These are phyloP conservation scores for Yamadazyma ubonensis DNA, from an alignment of 805 yeast genomes.

Conservation along the genomic window DNA sequence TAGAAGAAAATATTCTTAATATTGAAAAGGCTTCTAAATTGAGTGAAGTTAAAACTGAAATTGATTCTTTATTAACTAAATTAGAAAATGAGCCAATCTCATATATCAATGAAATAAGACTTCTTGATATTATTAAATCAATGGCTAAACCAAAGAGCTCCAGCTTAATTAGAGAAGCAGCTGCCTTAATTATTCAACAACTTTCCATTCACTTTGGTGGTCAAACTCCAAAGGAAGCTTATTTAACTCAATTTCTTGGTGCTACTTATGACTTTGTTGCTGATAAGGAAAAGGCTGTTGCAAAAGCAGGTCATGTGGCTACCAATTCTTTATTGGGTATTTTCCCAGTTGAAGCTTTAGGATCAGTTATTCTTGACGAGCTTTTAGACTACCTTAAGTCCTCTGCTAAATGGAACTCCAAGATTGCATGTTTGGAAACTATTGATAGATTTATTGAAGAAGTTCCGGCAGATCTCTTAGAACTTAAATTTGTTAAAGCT, in stretches of 20 bases:
- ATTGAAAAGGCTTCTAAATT: constrained; percentile 52
- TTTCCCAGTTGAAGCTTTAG: constrained; percentile 75
- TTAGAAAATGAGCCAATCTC: constrained; percentile 45
- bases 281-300: constrained; percentile 85
- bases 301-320: constrained; percentile 82
- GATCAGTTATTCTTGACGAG: constrained; percentile 64
- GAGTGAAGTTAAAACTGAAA: constrained; percentile 55
- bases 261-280: constrained; percentile 69
- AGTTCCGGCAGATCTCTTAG: constrained; percentile 82
- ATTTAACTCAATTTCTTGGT: constrained; percentile 61
- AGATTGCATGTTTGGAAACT: constrained; percentile 71
- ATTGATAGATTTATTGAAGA: constrained; percentile 75
- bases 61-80: constrained; percentile 50
- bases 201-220: constrained; percentile 61
- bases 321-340: constrained; percentile 66
- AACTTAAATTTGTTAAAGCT: constrained; percentile 71
- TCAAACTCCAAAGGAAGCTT: constrained; percentile 71
- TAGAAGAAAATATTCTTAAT: constrained; percentile 54
- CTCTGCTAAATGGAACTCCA: constrained; percentile 92
- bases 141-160: constrained; percentile 74
- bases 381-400: constrained; percentile 65
- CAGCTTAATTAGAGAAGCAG: constrained; percentile 72
- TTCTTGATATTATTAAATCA: constrained; percentile 61
- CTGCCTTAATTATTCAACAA: constrained; percentile 61
- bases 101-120: constrained; percentile 59